Evolutionary conservation across 140 eudicot genomes (phyloP).

Genomic region (Bidens hawaiensis): DNA sequence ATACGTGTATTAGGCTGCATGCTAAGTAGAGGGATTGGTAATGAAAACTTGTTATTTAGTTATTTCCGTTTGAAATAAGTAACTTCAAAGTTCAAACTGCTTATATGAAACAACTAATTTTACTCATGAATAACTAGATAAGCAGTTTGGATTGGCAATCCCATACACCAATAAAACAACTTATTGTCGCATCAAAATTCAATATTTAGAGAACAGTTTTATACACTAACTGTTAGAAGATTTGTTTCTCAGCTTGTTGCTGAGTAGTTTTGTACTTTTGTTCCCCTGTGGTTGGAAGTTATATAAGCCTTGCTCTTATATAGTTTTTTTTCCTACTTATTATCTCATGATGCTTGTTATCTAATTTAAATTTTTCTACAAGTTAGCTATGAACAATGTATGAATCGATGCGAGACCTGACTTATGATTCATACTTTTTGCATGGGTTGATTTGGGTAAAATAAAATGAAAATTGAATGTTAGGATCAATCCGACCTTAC

Average conservation of each 20-base stretch:
- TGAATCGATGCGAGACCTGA: not conserved
- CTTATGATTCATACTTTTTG: not conserved
- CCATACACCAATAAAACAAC: not conserved
- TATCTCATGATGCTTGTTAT: not conserved
- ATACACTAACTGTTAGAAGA: not conserved
- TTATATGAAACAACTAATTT: not conserved
- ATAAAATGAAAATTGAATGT: not conserved
- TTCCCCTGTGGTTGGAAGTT: too few relatives aligned
- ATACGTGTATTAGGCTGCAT: too few relatives aligned
- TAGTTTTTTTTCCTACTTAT: too few relatives aligned
- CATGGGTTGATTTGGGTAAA: not conserved
- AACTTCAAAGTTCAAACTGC: not conserved
- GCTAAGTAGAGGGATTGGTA: not conserved
- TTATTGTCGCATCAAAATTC: not conserved
- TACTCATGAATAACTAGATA: not conserved
- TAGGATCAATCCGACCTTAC: not conserved
- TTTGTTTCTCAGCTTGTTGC: too few relatives aligned
- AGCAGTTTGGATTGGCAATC: not conserved
- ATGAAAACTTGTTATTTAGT: not conserved
- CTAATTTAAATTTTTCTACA: not conserved
- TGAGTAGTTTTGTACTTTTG: not conserved
- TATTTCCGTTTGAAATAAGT: not conserved
- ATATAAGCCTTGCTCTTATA: too few relatives aligned
- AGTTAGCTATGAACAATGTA: not conserved
- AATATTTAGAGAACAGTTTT: not conserved